phyloP scores from a whole-genome alignment of 2,329 filamentous ascomycete species.

The Simplicillium sp. region DNA sequence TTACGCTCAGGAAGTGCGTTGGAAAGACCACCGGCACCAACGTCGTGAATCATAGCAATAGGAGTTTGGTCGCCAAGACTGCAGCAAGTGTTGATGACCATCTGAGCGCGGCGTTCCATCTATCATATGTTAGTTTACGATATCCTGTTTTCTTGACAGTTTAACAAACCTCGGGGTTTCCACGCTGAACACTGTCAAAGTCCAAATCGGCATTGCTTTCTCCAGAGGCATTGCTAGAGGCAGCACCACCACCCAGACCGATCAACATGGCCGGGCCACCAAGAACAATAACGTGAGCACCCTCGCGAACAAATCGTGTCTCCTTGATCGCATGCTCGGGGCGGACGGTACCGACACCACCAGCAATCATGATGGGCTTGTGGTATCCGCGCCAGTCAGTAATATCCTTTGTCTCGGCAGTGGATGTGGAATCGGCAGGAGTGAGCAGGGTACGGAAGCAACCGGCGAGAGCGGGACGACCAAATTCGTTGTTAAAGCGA shows the following conservation, averaged over 20 bases:
- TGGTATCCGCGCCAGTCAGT: constrained; percentile 83
- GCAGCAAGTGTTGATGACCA: constrained; percentile 93
- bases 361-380: constrained; percentile 98
- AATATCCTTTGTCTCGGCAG: constrained; percentile 33
- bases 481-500: constrained; percentile 96
- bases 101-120: constrained; percentile 89
- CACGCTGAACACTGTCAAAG: constrained; percentile 93
- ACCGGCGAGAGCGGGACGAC: constrained; percentile 76
- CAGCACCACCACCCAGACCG: constrained; percentile 88
- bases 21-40: constrained; percentile 75
- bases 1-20: constrained; percentile 65
- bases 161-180: constrained; percentile 62
- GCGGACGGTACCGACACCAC: constrained; percentile 84
- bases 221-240: constrained; percentile 80
- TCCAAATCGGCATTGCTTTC: constrained; percentile 88
- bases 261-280: constrained; percentile 97
- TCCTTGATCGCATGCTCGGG: constrained; percentile 87
- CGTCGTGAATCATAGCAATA: constrained; percentile 95
- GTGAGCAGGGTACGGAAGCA: constrained; percentile 87
- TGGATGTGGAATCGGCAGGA: constrained; percentile 30
- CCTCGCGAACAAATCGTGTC: constrained; percentile 66
- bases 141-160: neutral
- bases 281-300: constrained; percentile 86
- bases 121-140: neutral
- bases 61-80: constrained; percentile 77